Base-by-base conservation (phyloP, 2,329 filamentous ascomycete genomes). In the Xenoacremonium recifei region DNA sequence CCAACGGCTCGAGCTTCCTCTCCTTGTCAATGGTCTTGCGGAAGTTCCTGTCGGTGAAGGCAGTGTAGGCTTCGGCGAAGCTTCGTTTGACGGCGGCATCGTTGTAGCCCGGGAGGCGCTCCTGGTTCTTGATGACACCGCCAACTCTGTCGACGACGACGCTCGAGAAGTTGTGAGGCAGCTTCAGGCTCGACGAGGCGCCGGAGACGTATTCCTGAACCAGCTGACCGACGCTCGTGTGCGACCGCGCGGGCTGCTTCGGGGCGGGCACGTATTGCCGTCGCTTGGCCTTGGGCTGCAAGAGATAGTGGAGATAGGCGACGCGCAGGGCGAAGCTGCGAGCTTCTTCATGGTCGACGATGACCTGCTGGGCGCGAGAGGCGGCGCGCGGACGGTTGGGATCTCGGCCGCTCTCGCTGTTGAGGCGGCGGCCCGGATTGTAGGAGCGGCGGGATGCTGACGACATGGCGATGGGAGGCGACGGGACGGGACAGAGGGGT, bases 21-120 rank as follows among this genome's bases (percentile, higher is more conserved):
- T 96, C 92, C 68, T 95, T 95, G 61, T 96, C 90, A 73, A 96
- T 89, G 45, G 84, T 85, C 70, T 90, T 95, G 53, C 89, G 85
- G 60, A 96, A 96, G 34, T 81, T 83, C 48, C 84, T 84, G 49
- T 95, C 89, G 55, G 92, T 96, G 64, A 99, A 87, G 42, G 89
- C 87, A 45, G 92, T 96, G 62, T 96, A 85, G 50, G 96, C 96
- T 51, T 89, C 88, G 41, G 89, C 93, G 69, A 99, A 99, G 2
- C 89, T 95, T 48, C 92, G 80, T 70, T 96, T 96, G 51, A 99
- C 85, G 19, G 85, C 75, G n/a, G 87, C 76, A 71, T 99, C 93
- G 60, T 86, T 88, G 68, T 87, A 99, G 59, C 95, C 93, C 12
- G 88, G 89, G 61, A 92, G 78, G 54, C 76, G 83, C 69, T 97